Conservation (phyloP, 2,329 filamentous ascomycete species). For the Botrytis paeoniae region DNA sequence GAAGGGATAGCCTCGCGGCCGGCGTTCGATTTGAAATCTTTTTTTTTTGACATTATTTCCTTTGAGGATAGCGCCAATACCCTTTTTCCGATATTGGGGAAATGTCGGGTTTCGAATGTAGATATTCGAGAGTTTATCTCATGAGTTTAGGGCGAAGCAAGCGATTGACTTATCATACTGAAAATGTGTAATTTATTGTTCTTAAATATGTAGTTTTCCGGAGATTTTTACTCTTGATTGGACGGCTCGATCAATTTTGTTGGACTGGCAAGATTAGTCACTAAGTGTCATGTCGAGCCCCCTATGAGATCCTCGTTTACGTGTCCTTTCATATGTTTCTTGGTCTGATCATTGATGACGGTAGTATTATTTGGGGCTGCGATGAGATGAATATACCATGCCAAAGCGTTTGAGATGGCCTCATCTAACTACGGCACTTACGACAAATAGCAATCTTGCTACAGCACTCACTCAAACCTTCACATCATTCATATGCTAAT, state of each 20-base stretch:
- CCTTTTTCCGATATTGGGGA: background rate
- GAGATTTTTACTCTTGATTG: background rate
- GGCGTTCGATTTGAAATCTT: constrained; percentile 16
- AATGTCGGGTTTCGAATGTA: background rate
- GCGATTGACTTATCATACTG: background rate
- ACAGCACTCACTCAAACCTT: background rate
- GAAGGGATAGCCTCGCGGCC: constrained; percentile 19
- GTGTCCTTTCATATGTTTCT: background rate
- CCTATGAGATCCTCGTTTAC: background rate
- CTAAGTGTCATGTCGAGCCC: background rate
- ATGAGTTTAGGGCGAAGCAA: background rate
- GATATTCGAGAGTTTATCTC: background rate
- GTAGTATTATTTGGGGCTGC: background rate
- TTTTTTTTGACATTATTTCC: background rate
- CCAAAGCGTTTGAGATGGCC: background rate
- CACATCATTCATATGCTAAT: accelerated
- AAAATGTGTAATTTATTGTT: background rate
- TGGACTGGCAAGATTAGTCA: background rate
- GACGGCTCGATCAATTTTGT: background rate
- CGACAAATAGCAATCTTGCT: background rate
- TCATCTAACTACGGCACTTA: background rate
- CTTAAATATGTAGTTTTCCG: background rate
- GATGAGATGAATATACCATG: background rate
- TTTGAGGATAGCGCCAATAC: constrained; percentile 3
- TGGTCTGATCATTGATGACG: background rate